A percentile compares a stretch with the other conserved stretches of the same genome.
phyloP scores from a whole-genome alignment of 768 basidiomycete species.

The Xerocomus potaroensis region DNA sequence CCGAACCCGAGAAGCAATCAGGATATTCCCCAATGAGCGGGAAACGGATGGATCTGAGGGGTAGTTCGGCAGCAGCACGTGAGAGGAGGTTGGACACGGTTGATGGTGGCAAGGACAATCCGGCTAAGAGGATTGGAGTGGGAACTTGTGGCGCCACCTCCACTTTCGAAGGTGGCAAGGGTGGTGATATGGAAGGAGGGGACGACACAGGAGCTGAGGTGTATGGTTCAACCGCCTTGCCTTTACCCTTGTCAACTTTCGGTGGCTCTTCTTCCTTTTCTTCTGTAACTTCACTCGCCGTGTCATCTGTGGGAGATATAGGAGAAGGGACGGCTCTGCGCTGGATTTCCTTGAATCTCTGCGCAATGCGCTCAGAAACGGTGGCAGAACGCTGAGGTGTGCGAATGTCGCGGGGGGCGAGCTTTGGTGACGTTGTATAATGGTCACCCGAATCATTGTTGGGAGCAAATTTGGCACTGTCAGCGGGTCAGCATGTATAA shows the following conservation, averaged over 20 bases:
- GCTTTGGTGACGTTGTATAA: constrained; percentile 76
- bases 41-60: constrained; percentile 66
- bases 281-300: constrained; percentile 21
- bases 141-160: constrained; percentile 41
- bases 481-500: constrained; percentile 8
- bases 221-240: constrained; percentile 49
- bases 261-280: constrained; percentile 35
- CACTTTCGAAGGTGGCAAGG: constrained; percentile 43
- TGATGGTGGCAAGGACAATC: constrained; percentile 60
- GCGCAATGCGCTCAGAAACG: constrained; percentile 82
- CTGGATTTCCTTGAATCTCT: constrained; percentile 78
- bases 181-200: constrained; percentile 63
- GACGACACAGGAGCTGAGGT: constrained; percentile 37
- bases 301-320: constrained; percentile 23
- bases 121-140: constrained; percentile 67
- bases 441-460: constrained; percentile 58
- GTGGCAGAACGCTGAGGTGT: constrained; percentile 64
- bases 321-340: constrained; percentile 42
- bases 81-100: constrained; percentile 66
- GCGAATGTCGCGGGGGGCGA: constrained; percentile 53
- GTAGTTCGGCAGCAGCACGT: constrained; percentile 69
- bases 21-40: constrained; percentile 81
- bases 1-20: constrained; percentile 85
- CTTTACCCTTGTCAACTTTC: constrained; percentile 83
- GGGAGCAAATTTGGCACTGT: constrained; percentile 85